Percentiles rank a stretch among this genome's conserved stretches.
phyloP scores from a whole-genome alignment of 164 flowering plant species.

The Vitis rotundifolia region DNA sequence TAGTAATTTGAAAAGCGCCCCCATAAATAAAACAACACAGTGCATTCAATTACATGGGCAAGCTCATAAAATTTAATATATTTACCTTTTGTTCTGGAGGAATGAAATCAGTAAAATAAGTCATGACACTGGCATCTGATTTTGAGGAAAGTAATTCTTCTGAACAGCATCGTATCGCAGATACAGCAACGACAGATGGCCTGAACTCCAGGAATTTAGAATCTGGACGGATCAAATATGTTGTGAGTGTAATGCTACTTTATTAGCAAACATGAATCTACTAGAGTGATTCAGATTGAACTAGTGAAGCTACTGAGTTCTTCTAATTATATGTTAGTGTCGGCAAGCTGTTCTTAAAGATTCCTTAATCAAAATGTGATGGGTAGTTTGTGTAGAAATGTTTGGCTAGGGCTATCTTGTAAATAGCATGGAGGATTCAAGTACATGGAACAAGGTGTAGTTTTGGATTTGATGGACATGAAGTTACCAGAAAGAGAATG shows the following conservation, averaged over 20 bases:
- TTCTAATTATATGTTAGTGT: too few relatives aligned
- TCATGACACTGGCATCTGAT: slow-evolving; percentile 11
- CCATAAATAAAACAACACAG: background rate
- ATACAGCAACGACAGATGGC: slow-evolving; percentile 41
- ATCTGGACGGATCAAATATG: slow-evolving; percentile 31
- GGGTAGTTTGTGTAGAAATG: too few relatives aligned
- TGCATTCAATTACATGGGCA: background rate
- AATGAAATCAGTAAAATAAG: slow-evolving; percentile 24
- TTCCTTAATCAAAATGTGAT: too few relatives aligned
- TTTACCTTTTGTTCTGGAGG: slow-evolving; percentile 40
- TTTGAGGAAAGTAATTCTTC: slow-evolving; percentile 36
- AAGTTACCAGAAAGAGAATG: slow-evolving; percentile 39
- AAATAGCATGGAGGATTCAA: background rate
- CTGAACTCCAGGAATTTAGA: slow-evolving; percentile 38
- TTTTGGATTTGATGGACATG: background rate
- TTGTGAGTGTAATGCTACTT: too few relatives aligned
- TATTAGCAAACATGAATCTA: too few relatives aligned
- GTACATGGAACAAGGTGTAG: background rate
- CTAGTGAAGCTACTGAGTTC: too few relatives aligned
- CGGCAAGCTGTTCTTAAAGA: too few relatives aligned
- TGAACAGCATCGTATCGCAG: slow-evolving; percentile 46
- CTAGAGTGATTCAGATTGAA: too few relatives aligned
- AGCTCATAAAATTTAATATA: background rate
- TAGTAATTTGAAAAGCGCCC: slow-evolving; percentile 6
- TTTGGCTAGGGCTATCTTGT: too few relatives aligned